Base-by-base conservation (phyloP, 176 grass and related monocot species). In the Melocanna baccifera region DNA sequence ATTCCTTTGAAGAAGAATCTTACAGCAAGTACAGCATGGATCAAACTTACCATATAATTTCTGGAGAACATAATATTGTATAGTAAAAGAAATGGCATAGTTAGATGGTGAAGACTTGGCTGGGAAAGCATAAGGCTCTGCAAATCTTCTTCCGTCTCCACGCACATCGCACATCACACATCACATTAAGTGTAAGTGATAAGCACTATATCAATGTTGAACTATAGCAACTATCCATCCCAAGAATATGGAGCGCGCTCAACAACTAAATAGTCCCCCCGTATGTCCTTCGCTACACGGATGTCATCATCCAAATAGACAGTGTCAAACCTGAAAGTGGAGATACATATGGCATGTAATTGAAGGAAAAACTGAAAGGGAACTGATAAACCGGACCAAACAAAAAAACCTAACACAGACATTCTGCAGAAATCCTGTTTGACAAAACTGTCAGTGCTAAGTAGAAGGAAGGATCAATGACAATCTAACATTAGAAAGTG, bases 241-340 rank as follows among this genome's bases (percentile, higher is more conserved):
- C 96, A 96, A 81, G 84, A 92, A 88, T 99, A 99, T 46, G 91
- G 91, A 88, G 93, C 93, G 0, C 91, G 89, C 78, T 99, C 93
- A 66, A 96, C 96, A 58, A 96, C 91, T 64, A 99, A 85, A 84
- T 96, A 99, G 52, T 96, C 96, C 36, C 91, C 90, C 83, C 96
- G 70, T 84, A 99, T 96, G 76, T 94, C 93, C 88, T 99, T 96
- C 19, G 89, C 91, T 30, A 96, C 93, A 48, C 88, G 91, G 71
- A 99, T 94, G 25, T 96, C 86, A 81, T 99, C 90, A 71, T 96
- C 93, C 71, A 96, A 83, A 92, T 99, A 98, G 67, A 99, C 86
- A 13, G 96, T 94, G 78, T 99, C 96, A 89, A 99, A 99, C 96
- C 93, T 99, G 70, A 79, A 88, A 77, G 32, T 55, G 48, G 22